Evolutionary conservation across 2,329 filamentous ascomycete species (phyloP), one percentile per base, ranked within the genome.

Genomic region (Metarhizium humberi): DNA sequence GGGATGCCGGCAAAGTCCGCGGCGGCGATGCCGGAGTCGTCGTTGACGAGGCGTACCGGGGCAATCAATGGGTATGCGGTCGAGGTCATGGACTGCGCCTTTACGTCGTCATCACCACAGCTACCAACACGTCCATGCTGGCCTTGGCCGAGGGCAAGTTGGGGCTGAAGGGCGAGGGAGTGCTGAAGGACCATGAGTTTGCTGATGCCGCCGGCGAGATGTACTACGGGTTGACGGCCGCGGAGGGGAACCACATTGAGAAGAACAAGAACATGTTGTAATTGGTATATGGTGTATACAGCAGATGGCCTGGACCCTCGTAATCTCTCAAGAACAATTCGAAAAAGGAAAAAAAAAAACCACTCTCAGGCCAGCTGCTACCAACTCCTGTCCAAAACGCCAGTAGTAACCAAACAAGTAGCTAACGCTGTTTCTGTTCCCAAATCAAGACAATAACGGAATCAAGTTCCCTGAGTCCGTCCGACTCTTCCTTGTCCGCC

Each of bases 371-470:
- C 42, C 42, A 20, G 42, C 42, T 45, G n/a, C 42, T 45, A 18
- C 42, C n/a, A 40, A 40, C 38, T 16, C 16, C 8, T 25, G n/a
- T 25, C 6, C 20, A 2, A 38, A 52, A 55, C 49, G 54, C 54
- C 54, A 29, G 40, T n/a, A 6, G 25, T 30, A 38, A n/a, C 51
- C 18, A 48, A 42, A n/a, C 50, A 34, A 46, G 46, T 13, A 48
- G 29, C 53, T 52, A 50, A 29, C 50, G 43, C 50, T 25, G 42
- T 34, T 50, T 58, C 20, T 58, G 58, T 54, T 73, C 68, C 73
- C 73, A 75, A 10, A 74, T 66, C 56, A 75, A 57, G 16, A 75
- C 63, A 59, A 75, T 68, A 4, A 74, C 63, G 25, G 72, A 75
- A 55, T 75, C 72, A 2, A 67, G 60, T 34, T 34, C 32, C 32